Evolutionary conservation across 164 flowering plant genomes (phyloP), one percentile per base, ranked within the genome.

Genomic region (Magnolia changhungtana): DNA sequence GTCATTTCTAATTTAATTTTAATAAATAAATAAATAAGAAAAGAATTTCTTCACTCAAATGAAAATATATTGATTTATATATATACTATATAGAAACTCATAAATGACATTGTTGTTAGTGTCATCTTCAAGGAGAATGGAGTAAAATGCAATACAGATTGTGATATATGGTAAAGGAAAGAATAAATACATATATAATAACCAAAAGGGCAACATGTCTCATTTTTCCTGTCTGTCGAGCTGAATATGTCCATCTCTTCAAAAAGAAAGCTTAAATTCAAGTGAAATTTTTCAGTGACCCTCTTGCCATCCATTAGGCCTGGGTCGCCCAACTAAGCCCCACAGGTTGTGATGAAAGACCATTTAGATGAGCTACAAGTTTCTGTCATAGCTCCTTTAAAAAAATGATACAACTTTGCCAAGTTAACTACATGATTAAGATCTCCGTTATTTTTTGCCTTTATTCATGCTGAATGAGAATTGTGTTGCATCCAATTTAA

Each of bases 61-160:
- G 3, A 13, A 72, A 67, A 78, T 73, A 69, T 73, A 68, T 37
- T 31, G 63, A 78, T 73, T 73, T 73, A 78, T 59, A 78, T 59
- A 78, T 63, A 68, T 68, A 73, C 50, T 27, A 27, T 27, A 73
- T 50, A 21, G 24, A 55, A 73, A 19, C 55, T 18, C 50, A 29
- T 45, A 68, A 18, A 19, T 4, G 49, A 68, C 13, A 19, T 3
- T 19, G 50, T 68, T 16, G 50, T 16, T 68, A n/a, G 13, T 16
- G 63, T 20, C 29, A 19, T 31, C 61, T 10, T 19, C 58, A 59
- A 55, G 45, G 8, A 9, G 49, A 67, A 23, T 50, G 13, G 19
- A 37, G 7, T 37, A 37, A 37, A 37, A 37, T 37, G 45, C 45
- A 37, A 37, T 37, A 5, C 7, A 37, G 4, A 31, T 1, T 24